Base-by-base conservation (phyloP, 129 eudicot genomes). In the Calendula officinalis region DNA sequence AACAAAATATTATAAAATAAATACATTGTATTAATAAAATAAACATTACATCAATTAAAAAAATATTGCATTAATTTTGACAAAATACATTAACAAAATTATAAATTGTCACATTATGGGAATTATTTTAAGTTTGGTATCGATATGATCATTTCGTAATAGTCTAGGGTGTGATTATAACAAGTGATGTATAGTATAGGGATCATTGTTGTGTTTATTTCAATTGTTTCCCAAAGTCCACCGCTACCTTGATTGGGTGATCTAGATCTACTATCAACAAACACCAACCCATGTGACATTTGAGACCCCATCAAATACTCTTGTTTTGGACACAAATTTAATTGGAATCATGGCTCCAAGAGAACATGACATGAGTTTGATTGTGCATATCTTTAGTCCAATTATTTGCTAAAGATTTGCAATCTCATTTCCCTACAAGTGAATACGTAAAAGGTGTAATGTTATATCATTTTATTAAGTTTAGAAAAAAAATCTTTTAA, bases 211-310 rank as follows among this genome's bases (percentile, higher is more conserved):
- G 48, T 11, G 36, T 11, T 15, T 8, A 11, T 15, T 0, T 47
- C 8, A 36, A 22, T 48, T 53, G 56, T 16, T 15, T 30, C 62
- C 33, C 36, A 71, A 71, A 62, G 75, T 51, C 69, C 49, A 60
- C 37, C 70, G 57, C 71, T 51, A 54, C 77, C 65, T 43, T 71
- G 65, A 63, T 72, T 63, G 57, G 57, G 60, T 47, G 77, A 72
- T 62, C 64, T 72, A 72, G 72, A 58, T 69, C 60, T 47, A 73
- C 44, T 30, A 62, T 64, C 59, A 64, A 55, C 13, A 55, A 55
- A 64, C 71, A 46, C 77, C 71, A 45, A 45, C 71, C 77, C 77
- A 73, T 63, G 77, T 62, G 77, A 63, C 22, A 54, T 41, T 44
- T 63, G 56, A 44, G 65, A 52, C 77, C 58, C 77, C 65, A 63